These are phyloP conservation scores for Boletus rubropictus DNA, from an alignment of 768 basidiomycete species.

Conservation along the genomic window DNA sequence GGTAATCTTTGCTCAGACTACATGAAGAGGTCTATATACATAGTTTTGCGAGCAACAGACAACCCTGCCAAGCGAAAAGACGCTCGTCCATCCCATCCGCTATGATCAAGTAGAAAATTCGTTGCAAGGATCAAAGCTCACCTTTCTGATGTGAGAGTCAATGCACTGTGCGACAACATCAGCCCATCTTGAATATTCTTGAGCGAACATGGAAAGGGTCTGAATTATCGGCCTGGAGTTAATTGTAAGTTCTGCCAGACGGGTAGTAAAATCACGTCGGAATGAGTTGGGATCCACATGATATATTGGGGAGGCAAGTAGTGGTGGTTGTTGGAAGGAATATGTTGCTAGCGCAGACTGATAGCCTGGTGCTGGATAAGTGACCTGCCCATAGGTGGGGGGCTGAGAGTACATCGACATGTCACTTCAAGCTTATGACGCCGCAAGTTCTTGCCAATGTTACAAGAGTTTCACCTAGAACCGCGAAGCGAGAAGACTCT, in stretches of 20 bases:
- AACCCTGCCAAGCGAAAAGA: slow-evolving; percentile 19
- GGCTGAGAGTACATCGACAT: slow-evolving; percentile 65
- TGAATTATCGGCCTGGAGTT: slow-evolving; percentile 96
- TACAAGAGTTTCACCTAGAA: slow-evolving; percentile 32
- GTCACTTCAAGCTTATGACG: slow-evolving; percentile 36
- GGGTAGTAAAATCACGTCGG: slow-evolving; percentile 68
- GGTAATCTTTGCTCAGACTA: slow-evolving; percentile 40
- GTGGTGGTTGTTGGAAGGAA: slow-evolving; percentile 45
- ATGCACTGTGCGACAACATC: slow-evolving; percentile 77
- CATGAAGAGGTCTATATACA: slow-evolving; percentile 43
- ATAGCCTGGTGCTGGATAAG: slow-evolving; percentile 46
- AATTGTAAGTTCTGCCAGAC: slow-evolving; percentile 78
- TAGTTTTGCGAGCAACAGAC: slow-evolving; percentile 31
- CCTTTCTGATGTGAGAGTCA: slow-evolving; percentile 79
- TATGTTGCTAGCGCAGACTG: slow-evolving; percentile 39
- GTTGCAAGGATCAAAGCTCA: slow-evolving; percentile 49
- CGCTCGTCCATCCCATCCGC: slow-evolving; percentile 26
- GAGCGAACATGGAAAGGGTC: slow-evolving; percentile 85
- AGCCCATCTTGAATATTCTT: slow-evolving; percentile 74
- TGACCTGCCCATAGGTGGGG: slow-evolving; percentile 51
- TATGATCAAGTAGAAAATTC: slow-evolving; percentile 22
- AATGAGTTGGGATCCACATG: slow-evolving; percentile 64
- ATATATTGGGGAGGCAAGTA: slow-evolving; percentile 38
- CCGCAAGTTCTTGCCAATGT: slow-evolving; percentile 27
- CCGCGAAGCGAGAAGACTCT: slow-evolving; percentile 26